Evolutionary conservation across 2,329 filamentous ascomycete species (phyloP).

Genomic region (Salinomyces thailandicus): DNA sequence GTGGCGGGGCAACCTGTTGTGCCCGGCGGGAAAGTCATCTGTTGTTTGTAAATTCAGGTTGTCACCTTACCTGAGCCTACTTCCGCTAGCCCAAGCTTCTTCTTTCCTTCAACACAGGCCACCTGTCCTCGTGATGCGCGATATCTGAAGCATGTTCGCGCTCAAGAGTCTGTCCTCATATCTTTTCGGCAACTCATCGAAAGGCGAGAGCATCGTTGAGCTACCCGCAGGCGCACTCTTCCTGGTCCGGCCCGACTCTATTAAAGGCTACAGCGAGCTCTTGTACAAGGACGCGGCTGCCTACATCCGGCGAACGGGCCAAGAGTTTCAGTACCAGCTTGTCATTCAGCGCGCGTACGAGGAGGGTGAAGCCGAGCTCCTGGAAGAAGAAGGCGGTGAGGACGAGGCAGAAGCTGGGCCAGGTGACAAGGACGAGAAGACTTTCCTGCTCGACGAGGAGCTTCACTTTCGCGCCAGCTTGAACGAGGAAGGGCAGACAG

Average conservation of each 20-base stretch:
- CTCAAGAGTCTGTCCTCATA: constrained; percentile 50
- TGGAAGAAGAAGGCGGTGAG: constrained; percentile 82
- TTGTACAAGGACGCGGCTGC: constrained; percentile 93
- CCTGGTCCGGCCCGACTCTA: constrained; percentile 85
- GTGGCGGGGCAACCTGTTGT: no score
- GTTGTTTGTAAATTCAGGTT: no score
- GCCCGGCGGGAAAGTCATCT: no score
- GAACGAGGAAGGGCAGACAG: constrained; percentile 67
- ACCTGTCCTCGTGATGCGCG: constrained; percentile 3
- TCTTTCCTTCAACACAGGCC: not conserved
- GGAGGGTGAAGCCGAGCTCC: constrained; percentile 85
- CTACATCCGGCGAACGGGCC: constrained; percentile 81
- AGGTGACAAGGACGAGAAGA: constrained; percentile 96
- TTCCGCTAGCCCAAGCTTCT: no score
- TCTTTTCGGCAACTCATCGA: constrained; percentile 77
- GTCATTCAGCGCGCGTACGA: constrained; percentile 95
- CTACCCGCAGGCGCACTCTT: constrained; percentile 94
- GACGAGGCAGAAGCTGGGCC: constrained; percentile 51
- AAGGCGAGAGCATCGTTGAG: constrained; percentile 91
- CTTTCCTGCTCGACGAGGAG: constrained; percentile 85
- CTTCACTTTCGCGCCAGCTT: constrained; percentile 79
- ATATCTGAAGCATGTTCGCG: constrained; percentile 22
- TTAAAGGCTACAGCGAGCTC: constrained; percentile 96
- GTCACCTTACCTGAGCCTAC: no score
- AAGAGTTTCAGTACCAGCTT: constrained; percentile 95